Evolutionary conservation across 257 asterid species (phyloP).

Genomic region (Mitragyna speciosa): DNA sequence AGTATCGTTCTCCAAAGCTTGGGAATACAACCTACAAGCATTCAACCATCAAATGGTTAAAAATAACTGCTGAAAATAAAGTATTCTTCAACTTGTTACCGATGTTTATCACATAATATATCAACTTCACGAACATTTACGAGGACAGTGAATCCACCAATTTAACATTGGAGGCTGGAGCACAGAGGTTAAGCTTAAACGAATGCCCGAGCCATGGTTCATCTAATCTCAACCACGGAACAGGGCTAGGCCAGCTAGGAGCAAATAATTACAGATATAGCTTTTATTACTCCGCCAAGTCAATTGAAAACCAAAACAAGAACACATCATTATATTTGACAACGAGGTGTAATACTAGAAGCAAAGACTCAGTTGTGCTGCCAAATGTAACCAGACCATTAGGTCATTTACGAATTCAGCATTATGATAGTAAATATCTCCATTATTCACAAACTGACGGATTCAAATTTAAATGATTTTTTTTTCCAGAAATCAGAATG

Average conservation of each 20-base stretch:
- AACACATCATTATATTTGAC: neutral
- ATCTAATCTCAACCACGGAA: neutral
- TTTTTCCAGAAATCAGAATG: neutral
- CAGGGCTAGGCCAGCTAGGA: neutral
- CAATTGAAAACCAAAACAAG: neutral
- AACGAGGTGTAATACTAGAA: neutral
- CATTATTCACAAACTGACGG: neutral
- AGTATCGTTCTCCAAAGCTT: conserved; percentile 90
- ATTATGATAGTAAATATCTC: neutral
- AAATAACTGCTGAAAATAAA: neutral
- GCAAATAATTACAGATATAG: neutral
- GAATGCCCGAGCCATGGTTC: neutral
- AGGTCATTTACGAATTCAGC: neutral
- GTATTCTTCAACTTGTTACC: neutral
- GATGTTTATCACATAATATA: neutral
- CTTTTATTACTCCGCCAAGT: neutral
- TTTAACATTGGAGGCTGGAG: neutral
- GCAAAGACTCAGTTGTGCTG: neutral
- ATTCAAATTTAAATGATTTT: neutral
- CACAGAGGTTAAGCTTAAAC: neutral
- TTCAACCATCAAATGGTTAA: conserved; percentile 3
- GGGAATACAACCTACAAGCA: conserved; percentile 84
- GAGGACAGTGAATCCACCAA: neutral
- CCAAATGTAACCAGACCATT: neutral
- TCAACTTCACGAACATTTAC: neutral